Conservation (phyloP, 345 rosid genomes). For the Psidium guajava region DNA sequence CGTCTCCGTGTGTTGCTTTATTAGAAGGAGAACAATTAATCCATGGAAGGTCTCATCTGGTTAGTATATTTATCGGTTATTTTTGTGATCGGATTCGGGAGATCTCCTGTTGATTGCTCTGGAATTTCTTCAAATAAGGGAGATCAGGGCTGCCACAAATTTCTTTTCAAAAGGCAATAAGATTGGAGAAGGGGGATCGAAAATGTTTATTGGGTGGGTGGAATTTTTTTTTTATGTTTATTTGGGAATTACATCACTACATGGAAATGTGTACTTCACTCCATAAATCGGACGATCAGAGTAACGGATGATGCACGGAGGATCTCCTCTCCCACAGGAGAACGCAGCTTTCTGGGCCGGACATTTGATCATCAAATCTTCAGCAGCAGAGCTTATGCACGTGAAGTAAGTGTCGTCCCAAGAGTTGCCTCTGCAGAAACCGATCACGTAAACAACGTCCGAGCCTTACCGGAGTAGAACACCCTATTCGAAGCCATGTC, state of each 20-base stretch:
- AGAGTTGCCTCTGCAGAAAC: too few relatives aligned
- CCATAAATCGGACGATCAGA: too few relatives aligned
- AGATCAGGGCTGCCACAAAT: background rate
- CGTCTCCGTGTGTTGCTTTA: background rate
- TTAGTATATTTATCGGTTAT: background rate
- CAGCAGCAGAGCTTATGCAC: too few relatives aligned
- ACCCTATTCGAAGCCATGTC: too few relatives aligned
- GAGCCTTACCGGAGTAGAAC: too few relatives aligned
- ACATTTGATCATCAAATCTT: too few relatives aligned
- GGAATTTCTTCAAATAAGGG: background rate
- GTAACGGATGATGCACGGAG: too few relatives aligned
- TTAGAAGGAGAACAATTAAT: background rate
- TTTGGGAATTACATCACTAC: background rate
- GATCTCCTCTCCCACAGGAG: too few relatives aligned
- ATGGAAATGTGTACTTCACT: too few relatives aligned
- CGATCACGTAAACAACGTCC: too few relatives aligned
- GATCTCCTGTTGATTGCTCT: background rate
- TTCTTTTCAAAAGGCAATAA: background rate
- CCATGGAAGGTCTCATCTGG: background rate
- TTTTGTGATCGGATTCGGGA: background rate
- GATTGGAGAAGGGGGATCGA: background rate
- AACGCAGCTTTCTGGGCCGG: too few relatives aligned
- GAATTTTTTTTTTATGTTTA: background rate
- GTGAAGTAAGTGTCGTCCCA: too few relatives aligned
- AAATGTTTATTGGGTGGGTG: background rate